These are phyloP conservation scores for Micractinium conductrix DNA, from an alignment of 139 green algal genomes.

Conservation along the genomic window DNA sequence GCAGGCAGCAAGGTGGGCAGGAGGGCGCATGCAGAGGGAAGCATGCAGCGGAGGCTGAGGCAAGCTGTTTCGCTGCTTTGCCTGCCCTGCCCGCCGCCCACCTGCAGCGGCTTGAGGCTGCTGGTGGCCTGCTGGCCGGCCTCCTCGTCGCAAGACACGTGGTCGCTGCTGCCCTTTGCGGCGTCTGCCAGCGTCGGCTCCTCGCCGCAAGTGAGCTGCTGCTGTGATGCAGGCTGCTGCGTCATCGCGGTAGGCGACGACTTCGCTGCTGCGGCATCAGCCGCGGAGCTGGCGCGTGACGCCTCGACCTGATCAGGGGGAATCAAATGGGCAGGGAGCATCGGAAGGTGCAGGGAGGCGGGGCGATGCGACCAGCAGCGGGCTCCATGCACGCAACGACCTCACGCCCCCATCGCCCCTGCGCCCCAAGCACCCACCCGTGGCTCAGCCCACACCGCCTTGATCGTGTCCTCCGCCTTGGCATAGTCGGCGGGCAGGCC, in stretches of 20 bases:
- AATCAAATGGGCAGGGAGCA: no score
- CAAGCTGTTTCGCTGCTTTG: no score
- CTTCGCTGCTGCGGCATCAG: background rate
- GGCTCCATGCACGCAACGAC: background rate
- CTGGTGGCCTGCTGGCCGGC: conserved; percentile 29
- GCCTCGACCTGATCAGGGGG: no score
- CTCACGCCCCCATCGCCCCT: background rate
- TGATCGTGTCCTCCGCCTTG: conserved; percentile 30
- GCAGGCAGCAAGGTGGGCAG: background rate
- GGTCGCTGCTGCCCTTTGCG: background rate
- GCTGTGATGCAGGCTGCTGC: background rate
- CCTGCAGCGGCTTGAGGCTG: background rate
- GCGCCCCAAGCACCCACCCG: background rate
- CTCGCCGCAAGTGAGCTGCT: background rate
- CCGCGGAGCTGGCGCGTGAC: conserved; percentile 5
- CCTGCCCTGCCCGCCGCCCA: no score
- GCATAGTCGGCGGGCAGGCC: conserved; percentile 21
- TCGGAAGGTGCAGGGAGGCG: background rate
- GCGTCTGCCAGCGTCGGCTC: conserved; percentile 12
- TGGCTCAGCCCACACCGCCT: conserved; percentile 31
- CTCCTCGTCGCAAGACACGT: conserved; percentile 24
- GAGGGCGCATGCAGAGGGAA: no score
- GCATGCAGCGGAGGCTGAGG: no score
- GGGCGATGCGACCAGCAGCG: no score
- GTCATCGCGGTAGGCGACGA: no score